Conservation (phyloP, 2,329 filamentous ascomycete genomes). For the Pseudonectria buxi region DNA sequence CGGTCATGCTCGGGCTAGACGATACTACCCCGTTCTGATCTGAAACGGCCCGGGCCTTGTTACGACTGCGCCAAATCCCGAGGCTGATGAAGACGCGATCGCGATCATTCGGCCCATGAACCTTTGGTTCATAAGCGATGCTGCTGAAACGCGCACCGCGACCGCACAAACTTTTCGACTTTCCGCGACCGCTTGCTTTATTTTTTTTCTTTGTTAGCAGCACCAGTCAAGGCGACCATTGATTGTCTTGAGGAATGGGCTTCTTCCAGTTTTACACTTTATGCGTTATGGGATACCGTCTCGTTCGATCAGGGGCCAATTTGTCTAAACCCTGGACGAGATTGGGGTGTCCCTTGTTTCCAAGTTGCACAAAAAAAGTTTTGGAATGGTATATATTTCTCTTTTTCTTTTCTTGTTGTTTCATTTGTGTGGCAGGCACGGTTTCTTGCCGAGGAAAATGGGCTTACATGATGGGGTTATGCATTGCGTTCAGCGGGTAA, state of each 20-base stretch:
- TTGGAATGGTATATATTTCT: conserved; percentile 24
- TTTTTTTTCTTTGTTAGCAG: conserved; percentile 11
- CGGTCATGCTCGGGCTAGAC: no score
- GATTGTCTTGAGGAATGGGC: no score
- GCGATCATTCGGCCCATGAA: no score
- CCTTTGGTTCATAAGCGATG: no score
- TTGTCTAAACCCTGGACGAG: no score
- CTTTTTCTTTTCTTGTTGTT: conserved; percentile 14
- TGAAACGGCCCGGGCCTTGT: background rate
- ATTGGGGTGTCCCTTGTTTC: conserved; percentile 2
- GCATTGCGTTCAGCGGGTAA: conserved; percentile 34
- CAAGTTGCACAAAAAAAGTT: conserved; percentile 16
- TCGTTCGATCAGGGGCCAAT: no score
- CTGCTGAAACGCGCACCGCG: no score
- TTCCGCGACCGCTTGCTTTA: conserved; percentile 8
- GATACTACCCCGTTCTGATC: no score
- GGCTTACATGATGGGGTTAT: conserved; percentile 27
- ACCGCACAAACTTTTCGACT: conserved; percentile 7
- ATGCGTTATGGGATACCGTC: no score
- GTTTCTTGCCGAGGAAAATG: conserved; percentile 21
- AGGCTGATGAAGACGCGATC: no score
- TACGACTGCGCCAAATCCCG: conserved; percentile 1
- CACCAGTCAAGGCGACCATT: conserved; percentile 4
- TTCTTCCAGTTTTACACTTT: no score
- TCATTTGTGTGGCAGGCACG: conserved; percentile 16